A percentile compares a stretch with the other conserved stretches of the same genome.
These are phyloP conservation scores for Leccinum pseudoinsigne DNA, from an alignment of 1,284 basidiomycete genomes.

Conservation along the genomic window DNA sequence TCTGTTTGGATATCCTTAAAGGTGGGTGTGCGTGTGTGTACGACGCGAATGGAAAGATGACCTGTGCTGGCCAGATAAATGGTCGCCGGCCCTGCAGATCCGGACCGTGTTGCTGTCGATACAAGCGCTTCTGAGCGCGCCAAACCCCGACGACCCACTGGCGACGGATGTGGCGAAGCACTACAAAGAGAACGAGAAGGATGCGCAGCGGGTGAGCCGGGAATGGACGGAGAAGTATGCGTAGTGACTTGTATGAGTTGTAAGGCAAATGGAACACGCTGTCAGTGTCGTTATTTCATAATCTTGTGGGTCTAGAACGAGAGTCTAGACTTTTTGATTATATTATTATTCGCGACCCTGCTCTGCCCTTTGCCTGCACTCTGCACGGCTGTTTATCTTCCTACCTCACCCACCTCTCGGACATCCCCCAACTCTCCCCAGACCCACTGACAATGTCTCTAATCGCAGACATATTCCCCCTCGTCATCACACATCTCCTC, in stretches of 20 bases:
- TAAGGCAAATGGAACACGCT: conserved; percentile 10
- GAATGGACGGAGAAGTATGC: conserved; percentile 94
- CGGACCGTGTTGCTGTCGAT: conserved; percentile 96
- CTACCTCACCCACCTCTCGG: conserved; percentile 2
- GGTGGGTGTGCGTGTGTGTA: conserved; percentile 45
- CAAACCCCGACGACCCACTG: conserved; percentile 98
- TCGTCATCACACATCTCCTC: conserved; percentile 31
- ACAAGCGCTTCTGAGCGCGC: conserved; percentile 93
- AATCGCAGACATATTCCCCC: conserved; percentile 36
- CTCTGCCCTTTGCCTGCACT: conserved; percentile 14
- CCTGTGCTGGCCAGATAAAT: conserved; percentile 73
- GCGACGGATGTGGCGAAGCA: conserved; percentile 98
- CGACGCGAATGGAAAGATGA: conserved; percentile 1
- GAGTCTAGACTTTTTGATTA: conserved; percentile 20
- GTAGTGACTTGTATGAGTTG: conserved; percentile 9
- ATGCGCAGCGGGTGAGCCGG: conserved; percentile 84
- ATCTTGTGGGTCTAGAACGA: conserved; percentile 13
- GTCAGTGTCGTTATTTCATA: conserved; percentile 17
- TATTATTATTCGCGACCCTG: conserved; percentile 19
- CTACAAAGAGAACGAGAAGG: conserved; percentile 97
- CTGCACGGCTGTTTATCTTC: conserved; percentile 2
- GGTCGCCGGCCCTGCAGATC: conserved; percentile 98
- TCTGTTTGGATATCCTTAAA: conserved; percentile 98
- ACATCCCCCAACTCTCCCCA: not conserved
- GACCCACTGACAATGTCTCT: conserved; percentile 26